Evolutionary conservation across 2,329 filamentous ascomycete species (phyloP).

Genomic region (Cyclaneusma minus): DNA sequence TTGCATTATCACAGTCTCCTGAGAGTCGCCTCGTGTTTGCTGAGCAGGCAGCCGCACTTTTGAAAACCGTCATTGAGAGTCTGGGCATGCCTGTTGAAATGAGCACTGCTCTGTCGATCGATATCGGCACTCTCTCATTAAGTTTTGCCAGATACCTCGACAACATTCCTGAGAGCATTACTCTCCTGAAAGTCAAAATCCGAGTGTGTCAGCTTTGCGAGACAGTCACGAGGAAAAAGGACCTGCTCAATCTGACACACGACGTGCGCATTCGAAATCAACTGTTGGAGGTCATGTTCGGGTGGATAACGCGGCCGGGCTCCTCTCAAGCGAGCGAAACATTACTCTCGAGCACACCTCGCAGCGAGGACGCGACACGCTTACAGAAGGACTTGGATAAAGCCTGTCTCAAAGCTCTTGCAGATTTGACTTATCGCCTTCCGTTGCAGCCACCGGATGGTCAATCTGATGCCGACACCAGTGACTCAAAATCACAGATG

Average conservation of each 20-base stretch:
- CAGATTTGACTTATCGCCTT: constrained; percentile 48
- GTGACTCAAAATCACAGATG: constrained; percentile 55
- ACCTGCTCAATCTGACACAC: constrained; percentile 51
- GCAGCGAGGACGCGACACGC: constrained; percentile 39
- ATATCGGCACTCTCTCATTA: constrained; percentile 46
- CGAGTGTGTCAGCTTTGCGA: constrained; percentile 54
- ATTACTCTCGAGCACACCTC: constrained; percentile 21
- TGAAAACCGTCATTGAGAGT: constrained; percentile 47
- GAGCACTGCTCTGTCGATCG: constrained; percentile 44
- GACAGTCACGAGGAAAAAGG: constrained; percentile 47
- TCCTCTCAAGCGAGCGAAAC: constrained; percentile 30
- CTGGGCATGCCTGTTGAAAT: constrained; percentile 48
- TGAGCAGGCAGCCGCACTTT: constrained; percentile 48
- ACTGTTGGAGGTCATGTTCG: constrained; percentile 50
- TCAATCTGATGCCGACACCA: constrained; percentile 49
- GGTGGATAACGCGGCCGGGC: constrained; percentile 49
- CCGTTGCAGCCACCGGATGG: constrained; percentile 51
- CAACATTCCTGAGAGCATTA: constrained; percentile 36
- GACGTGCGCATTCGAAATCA: constrained; percentile 56
- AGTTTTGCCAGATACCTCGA: constrained; percentile 54
- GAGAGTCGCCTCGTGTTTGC: constrained; percentile 51
- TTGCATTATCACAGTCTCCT: constrained; percentile 32
- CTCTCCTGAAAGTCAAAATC: constrained; percentile 48
- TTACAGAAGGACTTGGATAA: constrained; percentile 51
- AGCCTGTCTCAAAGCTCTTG: constrained; percentile 48